Evolutionary conservation across 495 filamentous ascomycete species (phyloP), one percentile per base, ranked within the genome.

Genomic region (Pyrenopolyporus hunteri): DNA sequence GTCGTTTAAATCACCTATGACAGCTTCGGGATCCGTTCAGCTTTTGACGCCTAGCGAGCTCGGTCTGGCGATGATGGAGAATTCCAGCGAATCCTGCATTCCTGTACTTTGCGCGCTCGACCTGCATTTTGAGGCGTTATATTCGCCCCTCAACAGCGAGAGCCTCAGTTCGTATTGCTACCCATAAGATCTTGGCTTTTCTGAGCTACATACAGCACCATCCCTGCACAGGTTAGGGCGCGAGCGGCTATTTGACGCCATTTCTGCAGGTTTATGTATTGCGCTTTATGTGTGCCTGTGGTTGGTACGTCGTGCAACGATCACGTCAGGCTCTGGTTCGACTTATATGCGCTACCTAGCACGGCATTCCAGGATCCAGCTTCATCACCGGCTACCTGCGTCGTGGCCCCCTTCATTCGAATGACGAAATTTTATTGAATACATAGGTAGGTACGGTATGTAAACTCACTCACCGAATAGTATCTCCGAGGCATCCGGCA

Each of bases 141-240:
- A 23, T 25, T 25, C 17, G 16, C 32, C 36, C 37, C 50, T 53
- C 53, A 22, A 19, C 56, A 29, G 44, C 39, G 57, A 36, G 63
- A 60, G 57, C 58, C 63, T 62, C 63, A 62, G 33, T 58, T 67
- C 63, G 63, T 58, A 58, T 63, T 67, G 57, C 58, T 63, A 54
- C 52, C 54, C 35, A 31, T 58, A 40, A 48, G 31, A 44, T 28
- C 63, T 63, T 67, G 53, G 58, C 58, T 51, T 47, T 19, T 39
- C n/a, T 40, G 36, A 51, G 48, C 58, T 29, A 63, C 43, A 26
- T 35, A 22, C 31, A 48, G 48, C 47, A 63, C 53, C 20, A 60
- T 57, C 63, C 63, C 48, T 63, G 57, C 39, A 19, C 31, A 25
- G 25, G 5, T 17, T 44, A 40, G 51, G 42, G 48, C 29, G 42